Evolutionary conservation across 257 asterid genomes (phyloP), one percentile per base, ranked within the genome.

Genomic region (Echium plantagineum): DNA sequence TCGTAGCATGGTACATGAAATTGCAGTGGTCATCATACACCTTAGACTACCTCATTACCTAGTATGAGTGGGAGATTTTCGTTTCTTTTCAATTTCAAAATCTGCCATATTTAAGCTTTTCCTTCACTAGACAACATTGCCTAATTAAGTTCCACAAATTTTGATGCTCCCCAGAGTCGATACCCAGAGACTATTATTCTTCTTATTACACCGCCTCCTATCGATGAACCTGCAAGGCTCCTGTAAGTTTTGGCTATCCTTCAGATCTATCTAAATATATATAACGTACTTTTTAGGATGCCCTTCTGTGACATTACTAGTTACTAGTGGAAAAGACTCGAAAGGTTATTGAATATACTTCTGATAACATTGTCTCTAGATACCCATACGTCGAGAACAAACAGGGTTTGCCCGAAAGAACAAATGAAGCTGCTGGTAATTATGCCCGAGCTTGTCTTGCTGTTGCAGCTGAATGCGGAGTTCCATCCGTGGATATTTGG

Each of bases 121-220:
- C 3, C 26, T 31, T 31, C 38, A 31, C 38, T 31, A 31, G 38
- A 3, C 26, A 3, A 24, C 59, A 15, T 18, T 52, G 56, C 5
- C 56, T 52, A n/a, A 52, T 52, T n/a, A 52, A 18, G 21, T 8
- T 52, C 18, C 56, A 24, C 9, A 2, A 17, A n/a, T n/a, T 52
- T 52, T 2, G 19, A 13, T 46, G 24, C 47, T 57, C 61, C 60
- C 65, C 93, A 90, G 97, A 77, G 78, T 72, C 80, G 60, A 76
- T 90, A 95, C 96, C 94, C 94, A 8, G 69, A 82, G 2, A 74
- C 87, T 62, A 73, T 53, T 59, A 69, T 90, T 56, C 49, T 90
- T 72, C 89, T 90, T 80, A 81, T 85, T 72, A 73, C 96, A 24
- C 96, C 94, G 52, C 96, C 98, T 20, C 82, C 95, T 7, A 72